Percentiles rank a stretch among this genome's conserved stretches.
These are phyloP conservation scores for Phytophthora pisi DNA, from an alignment of 352 stramenopile species.

Conservation along the genomic window DNA sequence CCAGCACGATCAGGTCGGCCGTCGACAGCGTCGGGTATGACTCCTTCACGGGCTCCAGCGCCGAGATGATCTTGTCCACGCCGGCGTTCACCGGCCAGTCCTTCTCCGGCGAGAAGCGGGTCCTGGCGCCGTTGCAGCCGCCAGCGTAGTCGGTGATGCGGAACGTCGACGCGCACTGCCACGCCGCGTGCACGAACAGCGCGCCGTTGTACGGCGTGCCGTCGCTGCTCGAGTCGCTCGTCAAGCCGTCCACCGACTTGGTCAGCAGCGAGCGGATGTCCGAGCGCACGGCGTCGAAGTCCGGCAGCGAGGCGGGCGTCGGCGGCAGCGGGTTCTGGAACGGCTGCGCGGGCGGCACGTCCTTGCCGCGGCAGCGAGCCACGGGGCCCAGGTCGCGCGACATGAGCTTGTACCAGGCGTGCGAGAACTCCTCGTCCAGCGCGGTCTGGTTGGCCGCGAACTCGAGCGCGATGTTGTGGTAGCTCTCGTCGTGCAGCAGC, in stretches of 20 bases:
- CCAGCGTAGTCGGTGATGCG: constrained; percentile 67
- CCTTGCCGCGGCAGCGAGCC: constrained; percentile 40
- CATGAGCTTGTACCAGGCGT: constrained; percentile 65
- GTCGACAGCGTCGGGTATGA: constrained; percentile 88
- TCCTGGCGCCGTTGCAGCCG: constrained; percentile 81
- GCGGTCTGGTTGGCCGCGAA: constrained; percentile 62
- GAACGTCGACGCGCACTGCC: constrained; percentile 88
- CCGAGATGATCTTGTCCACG: constrained; percentile 63
- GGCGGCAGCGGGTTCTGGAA: constrained; percentile 52
- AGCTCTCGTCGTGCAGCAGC: constrained; percentile 60
- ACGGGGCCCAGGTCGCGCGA: constrained; percentile 55
- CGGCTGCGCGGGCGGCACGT: constrained; percentile 42
- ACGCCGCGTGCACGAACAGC: constrained; percentile 77
- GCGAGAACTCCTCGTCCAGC: constrained; percentile 68
- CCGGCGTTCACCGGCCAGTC: constrained; percentile 83
- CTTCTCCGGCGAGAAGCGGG: constrained; percentile 68
- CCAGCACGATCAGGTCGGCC: constrained; percentile 92
- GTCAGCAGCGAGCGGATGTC: constrained; percentile 31
- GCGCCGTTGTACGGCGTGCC: constrained; percentile 36
- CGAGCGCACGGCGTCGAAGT: constrained; percentile 36
- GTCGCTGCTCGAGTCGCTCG: constrained; percentile 25
- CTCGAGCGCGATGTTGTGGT: constrained; percentile 63
- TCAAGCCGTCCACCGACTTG: constrained; percentile 22
- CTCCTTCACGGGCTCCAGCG: constrained; percentile 86
- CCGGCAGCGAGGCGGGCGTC: constrained; percentile 22